These are phyloP conservation scores for Aspergillus coremiiformis DNA, from an alignment of 495 filamentous ascomycete species.

Conservation along the genomic window DNA sequence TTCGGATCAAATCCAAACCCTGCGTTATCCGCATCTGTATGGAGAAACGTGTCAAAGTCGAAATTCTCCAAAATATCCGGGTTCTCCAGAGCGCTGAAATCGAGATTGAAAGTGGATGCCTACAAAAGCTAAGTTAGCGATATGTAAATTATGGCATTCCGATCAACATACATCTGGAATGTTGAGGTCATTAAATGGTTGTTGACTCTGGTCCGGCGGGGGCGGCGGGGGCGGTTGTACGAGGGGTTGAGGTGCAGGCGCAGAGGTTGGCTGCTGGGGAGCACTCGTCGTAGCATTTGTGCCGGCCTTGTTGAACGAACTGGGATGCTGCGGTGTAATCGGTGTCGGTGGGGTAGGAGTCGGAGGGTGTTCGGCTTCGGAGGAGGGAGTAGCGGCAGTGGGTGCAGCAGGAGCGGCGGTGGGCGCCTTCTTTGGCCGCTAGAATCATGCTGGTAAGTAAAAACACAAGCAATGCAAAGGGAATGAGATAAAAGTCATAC, in stretches of 20 bases:
- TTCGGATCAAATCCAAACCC: conserved; percentile 48
- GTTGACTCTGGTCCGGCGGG: conserved; percentile 34
- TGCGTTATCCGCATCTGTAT: conserved; percentile 47
- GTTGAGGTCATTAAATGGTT: conserved; percentile 29
- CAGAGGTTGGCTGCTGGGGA: conserved; percentile 34
- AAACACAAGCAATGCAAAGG: conserved; percentile 14
- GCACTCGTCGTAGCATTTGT: conserved; percentile 42
- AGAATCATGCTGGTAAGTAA: conserved; percentile 5
- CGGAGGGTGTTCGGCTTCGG: conserved; percentile 65
- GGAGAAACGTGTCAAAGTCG: conserved; percentile 93
- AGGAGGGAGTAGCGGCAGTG: conserved; percentile 59
- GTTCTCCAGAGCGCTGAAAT: conserved; percentile 54
- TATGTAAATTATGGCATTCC: conserved; percentile 16
- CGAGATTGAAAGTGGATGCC: conserved; percentile 43
- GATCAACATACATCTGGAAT: conserved; percentile 36
- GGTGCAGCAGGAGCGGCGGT: conserved; percentile 48
- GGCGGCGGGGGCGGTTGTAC: conserved; percentile 29
- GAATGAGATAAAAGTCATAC: conserved; percentile 45
- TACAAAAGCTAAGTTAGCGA: conserved; percentile 17
- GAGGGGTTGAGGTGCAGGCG: conserved; percentile 34
- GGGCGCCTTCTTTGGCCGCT: conserved; percentile 56
- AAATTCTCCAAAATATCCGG: conserved; percentile 80
- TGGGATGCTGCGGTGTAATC: conserved; percentile 70
- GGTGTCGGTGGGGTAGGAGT: conserved; percentile 78
- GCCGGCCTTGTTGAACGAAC: conserved; percentile 54